These are phyloP conservation scores for Gentiana macrophylla DNA, from an alignment of 257 asterid species.

Conservation along the genomic window DNA sequence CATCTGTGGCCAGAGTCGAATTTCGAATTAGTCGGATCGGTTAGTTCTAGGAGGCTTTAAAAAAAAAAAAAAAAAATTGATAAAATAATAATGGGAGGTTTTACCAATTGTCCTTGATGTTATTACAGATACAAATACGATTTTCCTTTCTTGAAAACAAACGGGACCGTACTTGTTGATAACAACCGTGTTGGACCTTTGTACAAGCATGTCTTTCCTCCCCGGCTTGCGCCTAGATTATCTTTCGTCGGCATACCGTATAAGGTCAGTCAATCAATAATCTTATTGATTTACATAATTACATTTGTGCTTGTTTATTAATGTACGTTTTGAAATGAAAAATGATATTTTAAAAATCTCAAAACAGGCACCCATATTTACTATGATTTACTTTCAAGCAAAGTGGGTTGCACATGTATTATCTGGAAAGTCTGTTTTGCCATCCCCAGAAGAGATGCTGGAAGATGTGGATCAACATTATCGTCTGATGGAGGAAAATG, in stretches of 20 bases:
- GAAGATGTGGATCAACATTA: slow-evolving; percentile 26
- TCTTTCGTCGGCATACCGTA: slow-evolving; percentile 42
- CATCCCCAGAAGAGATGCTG: slow-evolving; percentile 35
- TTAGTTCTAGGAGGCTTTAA: too few species aligned
- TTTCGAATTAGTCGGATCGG: too few species aligned
- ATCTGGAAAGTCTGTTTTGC: slow-evolving; percentile 30
- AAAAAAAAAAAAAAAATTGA: too few species aligned
- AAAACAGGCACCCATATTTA: slow-evolving; percentile 14
- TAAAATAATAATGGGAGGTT: too few species aligned
- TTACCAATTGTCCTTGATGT: too few species aligned
- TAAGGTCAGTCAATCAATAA: slow-evolving; percentile 13
- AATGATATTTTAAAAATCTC: not conserved
- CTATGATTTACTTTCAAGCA: slow-evolving; percentile 34
- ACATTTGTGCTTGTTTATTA: not conserved
- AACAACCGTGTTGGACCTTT: slow-evolving; percentile 52
- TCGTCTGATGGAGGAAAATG: slow-evolving; percentile 20
- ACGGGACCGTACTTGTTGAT: slow-evolving; percentile 34
- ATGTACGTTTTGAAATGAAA: not conserved
- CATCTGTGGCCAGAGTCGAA: too few species aligned
- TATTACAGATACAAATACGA: slow-evolving; percentile 29
- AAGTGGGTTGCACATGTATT: slow-evolving; percentile 44
- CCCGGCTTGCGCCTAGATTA: slow-evolving; percentile 46
- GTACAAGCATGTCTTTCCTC: slow-evolving; percentile 53
- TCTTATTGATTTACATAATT: not conserved
- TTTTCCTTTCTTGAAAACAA: slow-evolving; percentile 48